phyloP scores from a whole-genome alignment of 768 basidiomycete genomes.

The Trametes villosa region DNA sequence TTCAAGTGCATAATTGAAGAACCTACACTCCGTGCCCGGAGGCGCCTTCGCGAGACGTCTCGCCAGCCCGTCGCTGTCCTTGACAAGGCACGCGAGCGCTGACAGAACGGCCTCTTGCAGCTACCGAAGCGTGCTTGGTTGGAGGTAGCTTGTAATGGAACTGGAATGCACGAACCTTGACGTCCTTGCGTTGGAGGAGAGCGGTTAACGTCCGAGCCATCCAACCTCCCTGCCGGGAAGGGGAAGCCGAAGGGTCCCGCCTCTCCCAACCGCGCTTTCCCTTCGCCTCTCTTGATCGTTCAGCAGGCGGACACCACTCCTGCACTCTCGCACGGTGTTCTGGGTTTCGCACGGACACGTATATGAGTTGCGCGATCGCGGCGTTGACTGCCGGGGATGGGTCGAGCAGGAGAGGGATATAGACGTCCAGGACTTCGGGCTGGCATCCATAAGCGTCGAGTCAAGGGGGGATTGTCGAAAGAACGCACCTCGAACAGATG shows the following conservation, averaged over 20 bases:
- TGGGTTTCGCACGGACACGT: slow-evolving; percentile 51
- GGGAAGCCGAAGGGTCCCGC: slow-evolving; percentile 45
- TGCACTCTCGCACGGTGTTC: slow-evolving; percentile 54
- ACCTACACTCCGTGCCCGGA: slow-evolving; percentile 45
- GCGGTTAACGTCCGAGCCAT: slow-evolving; percentile 54
- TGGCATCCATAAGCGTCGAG: slow-evolving; percentile 26
- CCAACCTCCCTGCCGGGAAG: slow-evolving; percentile 59
- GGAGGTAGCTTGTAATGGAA: neutral
- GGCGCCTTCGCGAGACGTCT: slow-evolving; percentile 48
- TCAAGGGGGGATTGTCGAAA: neutral
- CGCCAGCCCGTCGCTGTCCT: slow-evolving; percentile 63
- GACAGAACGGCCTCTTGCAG: slow-evolving; percentile 66
- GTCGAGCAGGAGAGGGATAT: slow-evolving; percentile 64
- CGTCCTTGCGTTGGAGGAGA: slow-evolving; percentile 54
- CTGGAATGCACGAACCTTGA: slow-evolving; percentile 47
- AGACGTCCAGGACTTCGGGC: slow-evolving; percentile 66
- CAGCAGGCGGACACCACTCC: slow-evolving; percentile 65
- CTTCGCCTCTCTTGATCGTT: slow-evolving; percentile 58
- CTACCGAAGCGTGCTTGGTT: slow-evolving; percentile 36
- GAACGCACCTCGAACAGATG: slow-evolving; percentile 60
- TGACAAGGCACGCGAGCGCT: slow-evolving; percentile 68
- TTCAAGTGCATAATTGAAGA: slow-evolving; percentile 16
- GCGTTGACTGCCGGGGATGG: slow-evolving; percentile 45
- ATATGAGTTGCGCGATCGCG: slow-evolving; percentile 64
- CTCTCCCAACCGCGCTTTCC: slow-evolving; percentile 79